Evolutionary conservation across 2,329 filamentous ascomycete genomes (phyloP), one percentile per base, ranked within the genome.

Genomic region (Colletotrichum australisinense): DNA sequence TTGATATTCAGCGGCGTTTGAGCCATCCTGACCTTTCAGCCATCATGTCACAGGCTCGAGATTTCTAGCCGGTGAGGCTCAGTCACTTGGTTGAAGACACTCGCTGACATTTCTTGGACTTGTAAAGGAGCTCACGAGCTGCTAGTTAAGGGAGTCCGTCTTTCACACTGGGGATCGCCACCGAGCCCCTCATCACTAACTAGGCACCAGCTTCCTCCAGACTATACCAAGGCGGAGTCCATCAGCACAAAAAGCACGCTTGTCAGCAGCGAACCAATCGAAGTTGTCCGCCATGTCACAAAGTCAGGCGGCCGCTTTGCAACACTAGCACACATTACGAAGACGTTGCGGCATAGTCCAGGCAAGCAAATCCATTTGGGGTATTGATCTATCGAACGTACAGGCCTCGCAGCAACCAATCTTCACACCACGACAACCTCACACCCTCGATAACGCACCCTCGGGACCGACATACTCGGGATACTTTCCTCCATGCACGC

Each of bases 401-500:
- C 42, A 49, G 4, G 42, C 19, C 42, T 49, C 16, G 1, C 19
- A 8, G 42, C 42, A n/a, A 42, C 2, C 16, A 42, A 22, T 2
- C 0, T 22, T 35, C 30, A 63, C 14, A 60, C 58, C 30, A 19
- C 38, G 1, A 8, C 1, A 16, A 19, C 42, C 24, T 59, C 11
- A 52, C 14, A 56, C 71, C 64, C 52, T 76, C 75, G 57, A 67
- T 69, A 73, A 52, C n/a, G 42, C 70, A n/a, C 6, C 67, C 63
- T 75, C 67, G 49, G 53, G 9, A 11, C 55, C 32, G 70, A 68
- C 58, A 35, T 78, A 77, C 58, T 69, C 79, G 8, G 79, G 76
- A 74, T 83, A 85, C 77, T 81, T 84, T 19, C 85, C 84, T 1
- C 83, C 80, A 28, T 87, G 83, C 0, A 88, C 73, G 0, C 86